Evolutionary conservation across 2,329 filamentous ascomycete genomes (phyloP), one percentile per base, ranked within the genome.

Genomic region (Byssoonygena ceratinophila): DNA sequence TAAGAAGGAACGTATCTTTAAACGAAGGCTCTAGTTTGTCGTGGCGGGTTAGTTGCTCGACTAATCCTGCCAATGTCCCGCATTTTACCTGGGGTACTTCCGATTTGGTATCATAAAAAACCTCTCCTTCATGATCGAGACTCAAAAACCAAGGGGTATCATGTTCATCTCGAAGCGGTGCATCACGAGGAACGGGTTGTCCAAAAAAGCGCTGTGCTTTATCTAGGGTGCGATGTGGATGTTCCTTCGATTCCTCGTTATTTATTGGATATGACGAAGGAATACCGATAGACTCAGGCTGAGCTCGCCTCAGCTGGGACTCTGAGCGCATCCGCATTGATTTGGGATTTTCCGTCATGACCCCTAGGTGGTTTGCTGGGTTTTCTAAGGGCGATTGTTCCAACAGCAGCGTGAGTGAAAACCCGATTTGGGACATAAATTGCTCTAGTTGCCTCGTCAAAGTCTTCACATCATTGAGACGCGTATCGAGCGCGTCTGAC

Each of bases 1-100:
- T 98, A 34, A 98, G 79, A 14, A 98, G 81, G 76, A 98, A 98
- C 0, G 92, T 98, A 63, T 91, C 94, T 73, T 97, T 97, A 72
- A 97, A 97, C 57, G 80, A 91, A 2, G 90, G 88, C 64, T 97
- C 92, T 12, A 95, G 79, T 64, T 94, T 92, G 71, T 98, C 92
- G 64, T 98, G 92, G 46, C 92, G 82, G 14, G 92, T 98, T 41
- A 98, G 77, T 64, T 97, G 91, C 68, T 97, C 92, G 4, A 96
- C 92, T 53, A 98, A 74, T 3, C 87, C 92, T 27, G 87, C 77
- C 18, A 98, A 72, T 0, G 91, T 94, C 44, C 92, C 92, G 59
- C 91, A 92, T 67, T 90, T 92, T 54, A 98, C 78, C 27, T 83
- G 78, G 22, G 85, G 82, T 1, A 83, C 80, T 27, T 82, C 77